Evolutionary conservation across 2,329 filamentous ascomycete genomes (phyloP).

Genomic region (Colletotrichum lentis): DNA sequence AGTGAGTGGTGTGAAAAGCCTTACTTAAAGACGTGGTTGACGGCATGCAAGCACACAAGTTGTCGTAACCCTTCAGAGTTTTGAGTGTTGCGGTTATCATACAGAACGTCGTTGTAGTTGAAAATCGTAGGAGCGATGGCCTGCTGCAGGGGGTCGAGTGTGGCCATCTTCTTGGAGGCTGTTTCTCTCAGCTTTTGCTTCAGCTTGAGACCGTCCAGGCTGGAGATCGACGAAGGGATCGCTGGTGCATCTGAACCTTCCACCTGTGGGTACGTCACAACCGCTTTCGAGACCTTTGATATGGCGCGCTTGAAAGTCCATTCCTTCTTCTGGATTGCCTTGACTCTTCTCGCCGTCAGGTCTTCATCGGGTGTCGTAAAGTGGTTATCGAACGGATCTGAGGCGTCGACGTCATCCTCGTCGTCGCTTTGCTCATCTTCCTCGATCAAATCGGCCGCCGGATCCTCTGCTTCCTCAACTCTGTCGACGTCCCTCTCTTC

Average conservation of each 20-base stretch:
- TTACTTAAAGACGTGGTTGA: slow-evolving; percentile 92
- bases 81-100: slow-evolving; percentile 72
- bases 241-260: slow-evolving; percentile 47
- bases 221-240: slow-evolving; percentile 48
- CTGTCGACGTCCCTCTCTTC: slow-evolving; percentile 44
- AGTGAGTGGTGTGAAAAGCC: slow-evolving; percentile 39
- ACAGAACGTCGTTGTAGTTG: slow-evolving; percentile 82
- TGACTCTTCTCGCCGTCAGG: slow-evolving; percentile 62
- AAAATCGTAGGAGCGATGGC: slow-evolving; percentile 77
- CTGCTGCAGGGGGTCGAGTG: slow-evolving; percentile 70
- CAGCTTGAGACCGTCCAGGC: slow-evolving; percentile 63
- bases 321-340: slow-evolving; percentile 57
- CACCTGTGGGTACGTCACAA: slow-evolving; percentile 57
- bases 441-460: slow-evolving; percentile 40
- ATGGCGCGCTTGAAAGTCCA: slow-evolving; percentile 61
- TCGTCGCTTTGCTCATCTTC: slow-evolving; percentile 40
- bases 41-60: slow-evolving; percentile 79
- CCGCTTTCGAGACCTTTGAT: slow-evolving; percentile 57
- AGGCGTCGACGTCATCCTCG: slow-evolving; percentile 53
- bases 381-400: slow-evolving; percentile 82
- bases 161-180: slow-evolving; percentile 61
- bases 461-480: slow-evolving; percentile 37
- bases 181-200: slow-evolving; percentile 73
- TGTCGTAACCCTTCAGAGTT: slow-evolving; percentile 76
- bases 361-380: slow-evolving; percentile 75